Base-by-base conservation (phyloP, 495 filamentous ascomycete genomes). In the Xylona heveae region DNA sequence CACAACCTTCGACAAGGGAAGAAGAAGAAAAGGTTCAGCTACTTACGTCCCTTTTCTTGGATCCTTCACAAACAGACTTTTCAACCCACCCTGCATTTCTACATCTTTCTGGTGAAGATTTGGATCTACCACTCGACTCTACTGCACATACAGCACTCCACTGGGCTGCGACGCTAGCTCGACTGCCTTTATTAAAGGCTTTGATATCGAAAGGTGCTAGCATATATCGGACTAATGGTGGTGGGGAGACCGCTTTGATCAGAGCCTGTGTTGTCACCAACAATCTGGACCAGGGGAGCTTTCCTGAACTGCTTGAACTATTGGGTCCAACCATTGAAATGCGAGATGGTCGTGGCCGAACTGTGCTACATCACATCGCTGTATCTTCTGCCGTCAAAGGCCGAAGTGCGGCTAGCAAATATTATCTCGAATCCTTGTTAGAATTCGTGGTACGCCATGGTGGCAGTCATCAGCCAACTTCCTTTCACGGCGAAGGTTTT, bases 121-220 rank as follows among this genome's bases (percentile, higher is more conserved):
- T 95, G 19, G 88, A 97, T 44, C 66, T 79, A 19, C 85, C 90
- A 6, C 71, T 97, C 34, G 88, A 97, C 44, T 57, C 68, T 4
- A 78, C 77, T 33, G 70, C 71, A 15, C 83, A 92, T 48, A 93
- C 78, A 34, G 79, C 88, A 15, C 59, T 97, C 19, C 85, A 93
- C 44, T 97, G 88, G 88, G 88, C 85, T n/a, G 82, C 88, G 6
- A 91, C 85, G 24, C 62, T 95, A 28, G 80, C 78, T n/a, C 74
- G 80, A 14, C 68, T 85, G 46, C 64, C 75, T 6, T 59, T 94
- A 5, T 51, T 93, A 23, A 64, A 77, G 33, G 70, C 80, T 2
- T 61, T 97, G 0, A 75, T 97, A 38, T 58, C 66, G 5, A 73
- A 70, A 27, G 88, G 88, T 3, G 81, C 83, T 0, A 85, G 66